These are phyloP conservation scores for Neocucurbitaria cava DNA, from an alignment of 2,329 filamentous ascomycete genomes.

Conservation along the genomic window DNA sequence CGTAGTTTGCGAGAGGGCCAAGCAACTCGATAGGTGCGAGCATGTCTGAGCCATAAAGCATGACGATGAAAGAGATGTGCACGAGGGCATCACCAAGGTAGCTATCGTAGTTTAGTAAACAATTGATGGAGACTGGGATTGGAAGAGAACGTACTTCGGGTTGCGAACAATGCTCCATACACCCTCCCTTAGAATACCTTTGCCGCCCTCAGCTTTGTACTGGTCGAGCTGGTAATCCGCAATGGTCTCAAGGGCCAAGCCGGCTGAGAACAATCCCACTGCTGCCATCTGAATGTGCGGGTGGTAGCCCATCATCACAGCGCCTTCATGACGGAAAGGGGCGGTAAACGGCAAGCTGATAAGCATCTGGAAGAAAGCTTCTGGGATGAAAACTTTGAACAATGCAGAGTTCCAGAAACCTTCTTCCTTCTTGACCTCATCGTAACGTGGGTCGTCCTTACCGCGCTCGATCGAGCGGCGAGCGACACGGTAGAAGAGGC, in stretches of 20 bases:
- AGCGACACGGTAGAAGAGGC: slow-evolving; percentile 63
- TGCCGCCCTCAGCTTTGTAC: slow-evolving; percentile 55
- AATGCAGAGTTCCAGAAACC: slow-evolving; percentile 66
- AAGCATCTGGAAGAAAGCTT: slow-evolving; percentile 63
- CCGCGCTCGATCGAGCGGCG: slow-evolving; percentile 58
- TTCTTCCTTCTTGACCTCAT: slow-evolving; percentile 57
- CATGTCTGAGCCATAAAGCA: slow-evolving; percentile 62
- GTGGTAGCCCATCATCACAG: slow-evolving; percentile 47
- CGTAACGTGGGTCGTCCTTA: slow-evolving; percentile 65
- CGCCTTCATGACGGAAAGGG: slow-evolving; percentile 59
- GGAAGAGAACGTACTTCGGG: slow-evolving; percentile 63
- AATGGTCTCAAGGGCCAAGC: slow-evolving; percentile 62
- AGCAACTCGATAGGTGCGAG: slow-evolving; percentile 63
- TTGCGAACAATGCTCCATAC: slow-evolving; percentile 69
- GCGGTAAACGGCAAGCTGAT: slow-evolving; percentile 65
- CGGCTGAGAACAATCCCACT: slow-evolving; percentile 64
- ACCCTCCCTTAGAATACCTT: slow-evolving; percentile 59
- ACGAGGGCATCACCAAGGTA: slow-evolving; percentile 68
- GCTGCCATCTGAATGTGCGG: slow-evolving; percentile 50
- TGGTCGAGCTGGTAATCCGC: slow-evolving; percentile 64
- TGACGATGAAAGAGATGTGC: slow-evolving; percentile 65
- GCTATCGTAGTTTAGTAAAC: slow-evolving; percentile 42
- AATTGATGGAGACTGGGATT: not conserved
- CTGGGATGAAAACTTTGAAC: slow-evolving; percentile 63
- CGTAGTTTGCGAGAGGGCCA: slow-evolving; percentile 65